These are phyloP conservation scores for Penium margaritaceum DNA, from an alignment of 139 green algal genomes.

Conservation along the genomic window DNA sequence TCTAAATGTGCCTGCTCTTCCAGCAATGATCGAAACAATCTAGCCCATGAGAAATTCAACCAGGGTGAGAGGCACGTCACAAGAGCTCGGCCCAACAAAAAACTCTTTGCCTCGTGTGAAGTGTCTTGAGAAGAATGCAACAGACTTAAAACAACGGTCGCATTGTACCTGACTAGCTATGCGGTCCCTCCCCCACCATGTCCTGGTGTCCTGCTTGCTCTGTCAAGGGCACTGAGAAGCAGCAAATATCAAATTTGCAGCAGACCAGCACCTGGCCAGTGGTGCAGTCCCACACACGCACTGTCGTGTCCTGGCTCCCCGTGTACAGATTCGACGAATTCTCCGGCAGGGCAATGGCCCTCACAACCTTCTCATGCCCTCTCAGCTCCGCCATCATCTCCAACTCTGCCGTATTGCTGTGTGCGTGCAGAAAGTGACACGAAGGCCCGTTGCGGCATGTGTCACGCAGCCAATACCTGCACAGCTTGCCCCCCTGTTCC, in stretches of 20 bases:
- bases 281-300: conserved; percentile 61
- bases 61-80: too few relatives aligned
- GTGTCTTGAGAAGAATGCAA: too few relatives aligned
- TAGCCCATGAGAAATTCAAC: too few relatives aligned
- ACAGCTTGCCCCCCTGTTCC: background rate
- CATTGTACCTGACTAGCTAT: too few relatives aligned
- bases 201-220: too few relatives aligned
- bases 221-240: too few relatives aligned
- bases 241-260: background rate
- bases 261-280: conserved; percentile 53
- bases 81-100: too few relatives aligned
- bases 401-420: conserved; percentile 17
- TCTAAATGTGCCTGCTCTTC: too few relatives aligned
- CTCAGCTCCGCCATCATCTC: conserved; percentile 38
- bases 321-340: conserved; percentile 60
- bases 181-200: too few relatives aligned
- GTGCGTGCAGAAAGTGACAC: conserved; percentile 27
- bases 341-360: conserved; percentile 27
- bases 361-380: conserved; percentile 34
- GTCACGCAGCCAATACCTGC: conserved; percentile 30
- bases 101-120: too few relatives aligned
- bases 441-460: conserved; percentile 6
- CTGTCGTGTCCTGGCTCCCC: conserved; percentile 58
- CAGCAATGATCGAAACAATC: too few relatives aligned
- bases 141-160: too few relatives aligned